A percentile compares a stretch with the other conserved stretches of the same genome.
Conservation (phyloP, 2,329 filamentous ascomycete species). For the Botrytis paeoniae region DNA sequence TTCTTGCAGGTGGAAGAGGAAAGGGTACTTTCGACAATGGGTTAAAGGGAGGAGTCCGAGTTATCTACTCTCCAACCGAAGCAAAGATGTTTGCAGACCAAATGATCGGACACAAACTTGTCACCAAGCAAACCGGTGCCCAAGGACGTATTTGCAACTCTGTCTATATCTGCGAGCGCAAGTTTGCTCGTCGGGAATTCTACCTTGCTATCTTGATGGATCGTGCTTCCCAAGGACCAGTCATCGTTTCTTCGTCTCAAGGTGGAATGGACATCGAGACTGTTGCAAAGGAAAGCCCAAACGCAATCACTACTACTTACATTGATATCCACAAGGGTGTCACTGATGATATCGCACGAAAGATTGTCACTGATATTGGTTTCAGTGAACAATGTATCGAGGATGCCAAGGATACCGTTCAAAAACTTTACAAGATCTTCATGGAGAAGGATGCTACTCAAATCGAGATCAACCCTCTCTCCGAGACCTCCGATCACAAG, state of each 20-base stretch:
- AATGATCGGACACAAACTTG: constrained; percentile 99
- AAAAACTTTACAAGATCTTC: constrained; percentile 99
- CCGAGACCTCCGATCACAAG: constrained; percentile 96
- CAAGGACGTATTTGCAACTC: constrained; percentile 90
- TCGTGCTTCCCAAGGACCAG: constrained; percentile 81
- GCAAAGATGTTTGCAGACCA: constrained; percentile 97
- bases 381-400: constrained; percentile 98
- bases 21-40: constrained; percentile 98
- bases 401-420: constrained; percentile 91
- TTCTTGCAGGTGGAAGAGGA: constrained; percentile 93
- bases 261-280: constrained; percentile 99
- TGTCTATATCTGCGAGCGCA: constrained; percentile 99
- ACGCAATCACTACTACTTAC: constrained; percentile 90
- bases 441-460: constrained; percentile 97
- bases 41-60: constrained; percentile 95
- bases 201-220: constrained; percentile 99
- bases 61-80: constrained; percentile 96
- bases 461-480: constrained; percentile 99
- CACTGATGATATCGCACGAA: constrained; percentile 88
- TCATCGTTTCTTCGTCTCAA: constrained; percentile 97
- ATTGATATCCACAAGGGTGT: constrained; percentile 94
- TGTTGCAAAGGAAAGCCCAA: constrained; percentile 95
- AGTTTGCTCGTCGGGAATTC: constrained; percentile 98
- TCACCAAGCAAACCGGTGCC: constrained; percentile 98
- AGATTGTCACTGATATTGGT: constrained; percentile 86